Conservation (phyloP, 306 rosid species). For the Ochetophila trinervis region DNA sequence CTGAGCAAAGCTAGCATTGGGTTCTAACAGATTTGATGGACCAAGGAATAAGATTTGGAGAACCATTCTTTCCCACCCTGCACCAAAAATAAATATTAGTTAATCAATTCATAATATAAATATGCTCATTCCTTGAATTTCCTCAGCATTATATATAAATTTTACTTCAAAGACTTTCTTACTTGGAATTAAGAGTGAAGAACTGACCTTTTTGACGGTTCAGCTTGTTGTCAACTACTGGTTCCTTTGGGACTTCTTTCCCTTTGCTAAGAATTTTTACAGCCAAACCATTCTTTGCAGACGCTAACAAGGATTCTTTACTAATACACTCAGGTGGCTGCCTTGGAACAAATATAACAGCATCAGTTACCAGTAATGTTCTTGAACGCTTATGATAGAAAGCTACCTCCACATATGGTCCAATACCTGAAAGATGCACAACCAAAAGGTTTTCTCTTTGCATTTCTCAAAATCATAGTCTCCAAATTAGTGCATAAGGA, state of each 20-base stretch:
- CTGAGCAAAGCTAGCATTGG: slow-evolving; percentile 77
- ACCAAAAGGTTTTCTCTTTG: slow-evolving; percentile 31
- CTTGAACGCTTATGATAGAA: slow-evolving; percentile 86
- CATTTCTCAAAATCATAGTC: background rate
- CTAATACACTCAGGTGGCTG: slow-evolving; percentile 87
- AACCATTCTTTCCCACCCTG: slow-evolving; percentile 99
- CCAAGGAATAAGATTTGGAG: slow-evolving; percentile 95
- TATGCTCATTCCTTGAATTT: background rate
- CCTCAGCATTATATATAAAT: background rate
- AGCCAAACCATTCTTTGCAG: slow-evolving; percentile 91
- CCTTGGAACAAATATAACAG: slow-evolving; percentile 86
- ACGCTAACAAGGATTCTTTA: slow-evolving; percentile 84
- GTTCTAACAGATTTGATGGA: slow-evolving; percentile 91
- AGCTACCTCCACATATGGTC: slow-evolving; percentile 95
- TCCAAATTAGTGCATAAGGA: background rate
- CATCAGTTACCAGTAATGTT: slow-evolving; percentile 86
- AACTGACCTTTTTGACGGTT: slow-evolving; percentile 76
- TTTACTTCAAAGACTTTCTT: background rate
- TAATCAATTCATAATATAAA: background rate
- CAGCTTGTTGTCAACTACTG: slow-evolving; percentile 65
- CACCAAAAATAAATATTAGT: slow-evolving; percentile 21
- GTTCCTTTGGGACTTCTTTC: slow-evolving; percentile 74
- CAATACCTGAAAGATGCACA: slow-evolving; percentile 64
- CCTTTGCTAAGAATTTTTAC: slow-evolving; percentile 88
- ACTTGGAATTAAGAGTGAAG: slow-evolving; percentile 6